These are phyloP conservation scores for Calonectria pauciramosa DNA, from an alignment of 2,329 filamentous ascomycete species.

Conservation along the genomic window DNA sequence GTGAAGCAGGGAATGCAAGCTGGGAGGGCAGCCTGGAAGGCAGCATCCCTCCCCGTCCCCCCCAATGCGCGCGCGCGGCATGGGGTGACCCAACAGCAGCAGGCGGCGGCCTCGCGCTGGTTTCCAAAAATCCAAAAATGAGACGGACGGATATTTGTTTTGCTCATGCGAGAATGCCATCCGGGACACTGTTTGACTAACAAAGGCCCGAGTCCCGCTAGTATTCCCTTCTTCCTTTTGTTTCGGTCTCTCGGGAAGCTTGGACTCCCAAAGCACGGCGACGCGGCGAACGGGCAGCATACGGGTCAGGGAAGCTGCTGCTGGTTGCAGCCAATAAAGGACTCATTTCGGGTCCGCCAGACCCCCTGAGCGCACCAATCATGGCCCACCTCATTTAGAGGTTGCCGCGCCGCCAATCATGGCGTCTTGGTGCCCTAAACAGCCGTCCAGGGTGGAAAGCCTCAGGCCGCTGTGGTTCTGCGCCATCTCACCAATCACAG, in stretches of 20 bases:
- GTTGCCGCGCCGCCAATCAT: slow-evolving; percentile 37
- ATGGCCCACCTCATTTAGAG: slow-evolving; percentile 27
- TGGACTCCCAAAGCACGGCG: slow-evolving; percentile 24
- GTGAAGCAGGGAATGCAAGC: slow-evolving; percentile 6
- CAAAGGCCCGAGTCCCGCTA: slow-evolving; percentile 1
- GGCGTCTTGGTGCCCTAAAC: slow-evolving; percentile 6
- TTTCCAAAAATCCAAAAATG: background rate
- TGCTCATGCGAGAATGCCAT: slow-evolving; percentile 9
- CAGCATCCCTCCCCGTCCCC: slow-evolving; percentile 1
- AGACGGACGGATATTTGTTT: background rate
- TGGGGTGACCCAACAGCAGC: background rate
- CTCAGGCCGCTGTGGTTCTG: slow-evolving; percentile 25
- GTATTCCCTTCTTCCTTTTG: slow-evolving; percentile 2
- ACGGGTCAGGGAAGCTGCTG: slow-evolving; percentile 20
- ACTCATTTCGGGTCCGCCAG: slow-evolving; percentile 25
- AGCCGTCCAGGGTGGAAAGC: slow-evolving; percentile 3
- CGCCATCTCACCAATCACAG: slow-evolving; percentile 26
- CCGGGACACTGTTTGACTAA: slow-evolving; percentile 5
- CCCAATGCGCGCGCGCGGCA: background rate
- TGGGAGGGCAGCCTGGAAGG: slow-evolving; percentile 17
- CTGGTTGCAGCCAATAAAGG: slow-evolving; percentile 33
- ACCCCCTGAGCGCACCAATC: slow-evolving; percentile 32
- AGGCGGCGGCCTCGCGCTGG: background rate
- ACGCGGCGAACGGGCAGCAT: slow-evolving; percentile 27
- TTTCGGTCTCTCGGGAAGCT: slow-evolving; percentile 19